Percentiles rank a stretch among this genome's conserved stretches.
These are phyloP conservation scores for Penicillium atrosanguineum DNA, from an alignment of 495 filamentous ascomycete species.

Conservation along the genomic window DNA sequence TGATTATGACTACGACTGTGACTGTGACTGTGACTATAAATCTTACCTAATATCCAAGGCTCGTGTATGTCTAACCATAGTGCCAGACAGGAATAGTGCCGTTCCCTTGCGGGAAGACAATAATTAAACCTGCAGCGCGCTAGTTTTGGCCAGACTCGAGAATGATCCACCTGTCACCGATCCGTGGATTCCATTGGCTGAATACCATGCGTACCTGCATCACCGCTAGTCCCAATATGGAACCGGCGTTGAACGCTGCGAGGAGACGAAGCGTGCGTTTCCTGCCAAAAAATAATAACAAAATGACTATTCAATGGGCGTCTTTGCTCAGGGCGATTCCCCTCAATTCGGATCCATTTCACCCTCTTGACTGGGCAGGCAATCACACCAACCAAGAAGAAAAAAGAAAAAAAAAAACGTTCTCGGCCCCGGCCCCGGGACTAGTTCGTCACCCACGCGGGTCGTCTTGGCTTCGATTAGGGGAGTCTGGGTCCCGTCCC, in stretches of 20 bases:
- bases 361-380: background rate
- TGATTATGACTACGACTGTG: background rate
- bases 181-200: background rate
- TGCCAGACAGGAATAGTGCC: background rate
- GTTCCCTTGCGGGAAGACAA: background rate
- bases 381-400: background rate
- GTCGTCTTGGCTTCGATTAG: slow-evolving; percentile 26
- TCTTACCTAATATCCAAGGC: background rate
- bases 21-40: background rate
- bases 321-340: too few relatives aligned
- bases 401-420: background rate
- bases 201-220: slow-evolving; percentile 19
- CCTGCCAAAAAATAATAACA: background rate
- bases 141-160: slow-evolving; percentile 7
- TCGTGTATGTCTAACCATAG: background rate
- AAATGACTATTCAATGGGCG: background rate
- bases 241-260: background rate
- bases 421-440: slow-evolving; percentile 13
- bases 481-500: slow-evolving; percentile 21
- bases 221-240: slow-evolving; percentile 7
- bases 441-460: slow-evolving; percentile 26
- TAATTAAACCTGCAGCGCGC: slow-evolving; percentile 12
- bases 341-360: background rate
- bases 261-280: background rate
- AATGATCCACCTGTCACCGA: slow-evolving; percentile 9